Evolutionary conservation across 768 basidiomycete species (phyloP).

Genomic region (Chalciporus pseudorubinellus): DNA sequence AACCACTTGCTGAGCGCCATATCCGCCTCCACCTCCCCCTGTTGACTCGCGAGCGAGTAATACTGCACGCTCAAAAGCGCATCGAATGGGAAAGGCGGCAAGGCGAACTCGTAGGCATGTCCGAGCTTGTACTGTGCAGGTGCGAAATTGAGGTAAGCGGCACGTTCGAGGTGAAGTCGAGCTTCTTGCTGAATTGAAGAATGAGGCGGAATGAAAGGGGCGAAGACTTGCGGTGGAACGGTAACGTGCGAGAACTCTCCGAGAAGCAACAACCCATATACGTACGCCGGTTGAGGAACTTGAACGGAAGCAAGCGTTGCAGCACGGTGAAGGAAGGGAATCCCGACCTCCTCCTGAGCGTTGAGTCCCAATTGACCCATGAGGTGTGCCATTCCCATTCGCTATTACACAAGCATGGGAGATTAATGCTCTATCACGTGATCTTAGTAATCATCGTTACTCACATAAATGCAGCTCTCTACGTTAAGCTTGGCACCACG

Average conservation of each 20-base stretch:
- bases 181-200: constrained; percentile 57
- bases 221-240: constrained; percentile 49
- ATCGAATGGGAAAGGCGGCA: constrained; percentile 82
- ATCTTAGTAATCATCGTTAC: constrained; percentile 21
- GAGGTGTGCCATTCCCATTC: constrained; percentile 90
- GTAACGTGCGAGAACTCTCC: constrained; percentile 74
- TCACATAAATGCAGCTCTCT: constrained; percentile 78
- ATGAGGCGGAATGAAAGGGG: constrained; percentile 52
- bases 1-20: constrained; percentile 99
- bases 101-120: constrained; percentile 88
- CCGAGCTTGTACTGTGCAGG: constrained; percentile 93
- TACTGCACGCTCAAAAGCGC: constrained; percentile 88
- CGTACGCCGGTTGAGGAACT: constrained; percentile 86
- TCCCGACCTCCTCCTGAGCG: constrained; percentile 50
- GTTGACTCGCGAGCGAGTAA: constrained; percentile 78
- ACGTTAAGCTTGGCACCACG: constrained; percentile 73
- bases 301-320: constrained; percentile 71
- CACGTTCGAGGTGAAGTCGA: constrained; percentile 72
- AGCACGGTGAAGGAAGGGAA: constrained; percentile 74
- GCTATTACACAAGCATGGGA: constrained; percentile 40
- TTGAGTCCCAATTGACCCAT: constrained; percentile 79
- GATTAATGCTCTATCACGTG: constrained; percentile 12
- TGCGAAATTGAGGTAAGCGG: constrained; percentile 81
- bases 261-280: constrained; percentile 83
- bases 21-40: constrained; percentile 89